Conservation (phyloP, 495 filamentous ascomycete species). For the Aspergillus nidulans region DNA sequence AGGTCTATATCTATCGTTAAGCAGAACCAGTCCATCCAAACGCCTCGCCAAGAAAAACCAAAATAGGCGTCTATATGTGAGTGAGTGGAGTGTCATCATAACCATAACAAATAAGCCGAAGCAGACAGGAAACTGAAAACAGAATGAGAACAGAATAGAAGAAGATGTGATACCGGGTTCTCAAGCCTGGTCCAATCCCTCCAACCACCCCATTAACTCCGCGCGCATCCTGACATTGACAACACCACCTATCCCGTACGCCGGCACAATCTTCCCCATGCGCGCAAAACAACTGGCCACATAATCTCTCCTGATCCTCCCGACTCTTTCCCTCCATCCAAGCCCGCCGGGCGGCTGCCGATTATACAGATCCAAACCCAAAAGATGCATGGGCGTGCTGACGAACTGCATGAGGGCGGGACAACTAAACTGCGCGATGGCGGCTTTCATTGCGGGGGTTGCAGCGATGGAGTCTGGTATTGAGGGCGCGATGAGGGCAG, state of each 20-base stretch:
- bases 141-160: neutral
- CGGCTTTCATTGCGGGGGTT: constrained; percentile 49
- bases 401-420: constrained; percentile 77
- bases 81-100: neutral
- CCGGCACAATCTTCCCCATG: constrained; percentile 87
- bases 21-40: neutral
- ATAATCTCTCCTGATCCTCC: constrained; percentile 71
- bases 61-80: neutral
- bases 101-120: neutral
- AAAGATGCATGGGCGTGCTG: constrained; percentile 82
- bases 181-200: constrained; percentile 20
- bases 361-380: constrained; percentile 90
- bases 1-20: neutral
- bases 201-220: constrained; percentile 49
- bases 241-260: constrained; percentile 90
- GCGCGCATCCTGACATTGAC: constrained; percentile 73
- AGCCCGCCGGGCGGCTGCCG: constrained; percentile 45
- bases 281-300: constrained; percentile 69
- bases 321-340: constrained; percentile 54
- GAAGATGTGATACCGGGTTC: too few species aligned
- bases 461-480: constrained; percentile 45
- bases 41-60: neutral
- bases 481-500: constrained; percentile 60
- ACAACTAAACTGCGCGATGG: constrained; percentile 73
- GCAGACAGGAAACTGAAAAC: too few species aligned